A percentile compares a stretch with the other conserved stretches of the same genome.
These are phyloP conservation scores for Eurotiales sp. DNA, from an alignment of 2,329 filamentous ascomycete genomes.

Conservation along the genomic window DNA sequence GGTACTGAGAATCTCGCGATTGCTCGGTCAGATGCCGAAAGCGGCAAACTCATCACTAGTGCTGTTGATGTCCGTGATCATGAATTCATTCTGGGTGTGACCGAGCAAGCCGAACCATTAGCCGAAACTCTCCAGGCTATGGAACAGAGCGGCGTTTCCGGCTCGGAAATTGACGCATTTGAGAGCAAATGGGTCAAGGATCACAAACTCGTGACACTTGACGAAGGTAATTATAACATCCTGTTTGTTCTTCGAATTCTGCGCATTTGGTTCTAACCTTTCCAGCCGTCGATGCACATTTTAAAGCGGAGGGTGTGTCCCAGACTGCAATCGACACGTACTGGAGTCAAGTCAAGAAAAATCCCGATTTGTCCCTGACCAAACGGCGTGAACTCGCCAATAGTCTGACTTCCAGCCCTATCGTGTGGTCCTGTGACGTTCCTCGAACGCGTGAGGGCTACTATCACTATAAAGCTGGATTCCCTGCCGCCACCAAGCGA, in stretches of 20 bases:
- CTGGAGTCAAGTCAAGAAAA: conserved; percentile 55
- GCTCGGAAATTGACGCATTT: conserved; percentile 76
- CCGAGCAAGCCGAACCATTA: conserved; percentile 73
- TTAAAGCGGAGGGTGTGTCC: conserved; percentile 62
- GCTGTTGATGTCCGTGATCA: conserved; percentile 93
- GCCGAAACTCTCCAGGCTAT: conserved; percentile 87
- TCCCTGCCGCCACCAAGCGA: conserved; percentile 85
- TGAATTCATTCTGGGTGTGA: conserved; percentile 89
- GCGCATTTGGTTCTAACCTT: background rate
- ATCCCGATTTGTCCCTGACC: conserved; percentile 73
- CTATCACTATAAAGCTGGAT: conserved; percentile 59
- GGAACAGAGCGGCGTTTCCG: conserved; percentile 74
- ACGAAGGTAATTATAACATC: conserved; percentile 58
- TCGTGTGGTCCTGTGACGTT: conserved; percentile 86
- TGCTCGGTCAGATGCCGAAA: conserved; percentile 92
- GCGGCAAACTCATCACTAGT: conserved; percentile 82
- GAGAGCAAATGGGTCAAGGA: conserved; percentile 86
- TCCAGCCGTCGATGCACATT: conserved; percentile 68
- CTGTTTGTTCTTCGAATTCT: background rate
- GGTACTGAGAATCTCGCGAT: conserved; percentile 92
- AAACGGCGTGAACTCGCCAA: conserved; percentile 70
- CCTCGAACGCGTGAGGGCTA: conserved; percentile 84
- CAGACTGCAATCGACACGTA: conserved; percentile 66
- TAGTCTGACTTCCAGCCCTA: conserved; percentile 61
- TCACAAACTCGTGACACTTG: conserved; percentile 82